phyloP scores from a whole-genome alignment of 2,329 filamentous ascomycete genomes.

The Zymoseptoria tritici region DNA sequence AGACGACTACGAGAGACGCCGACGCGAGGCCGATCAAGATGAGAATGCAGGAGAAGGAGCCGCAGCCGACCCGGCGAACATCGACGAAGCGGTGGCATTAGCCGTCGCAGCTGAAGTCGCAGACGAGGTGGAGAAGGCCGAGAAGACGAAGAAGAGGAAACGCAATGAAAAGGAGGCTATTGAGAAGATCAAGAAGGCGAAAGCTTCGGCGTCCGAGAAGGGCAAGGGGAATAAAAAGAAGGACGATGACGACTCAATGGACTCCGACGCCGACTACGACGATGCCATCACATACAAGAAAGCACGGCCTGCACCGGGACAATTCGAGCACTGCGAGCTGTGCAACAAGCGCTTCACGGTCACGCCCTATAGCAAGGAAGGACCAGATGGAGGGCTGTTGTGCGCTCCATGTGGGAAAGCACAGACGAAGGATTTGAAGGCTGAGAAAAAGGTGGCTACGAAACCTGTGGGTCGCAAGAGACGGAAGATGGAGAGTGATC shows the following conservation, averaged over 20 bases:
- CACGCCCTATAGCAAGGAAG: conserved; percentile 77
- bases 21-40: conserved; percentile 42
- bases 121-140: conserved; percentile 29
- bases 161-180: conserved; percentile 45
- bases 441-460: conserved; percentile 50
- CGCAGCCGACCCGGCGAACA: conserved; percentile 25
- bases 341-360: conserved; percentile 89
- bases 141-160: conserved; percentile 49
- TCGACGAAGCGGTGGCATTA: conserved; percentile 24
- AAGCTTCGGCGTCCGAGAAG: conserved; percentile 39
- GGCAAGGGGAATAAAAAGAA: conserved; percentile 40
- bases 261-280: conserved; percentile 41
- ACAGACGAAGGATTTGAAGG: conserved; percentile 58
- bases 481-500: conserved; percentile 72
- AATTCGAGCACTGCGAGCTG: conserved; percentile 78
- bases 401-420: conserved; percentile 76
- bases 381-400: conserved; percentile 76
- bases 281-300: conserved; percentile 47
- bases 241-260: conserved; percentile 34
- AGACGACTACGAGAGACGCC: conserved; percentile 50
- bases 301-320: conserved; percentile 61
- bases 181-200: conserved; percentile 35
- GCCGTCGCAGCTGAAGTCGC: conserved; percentile 36
- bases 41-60: conserved; percentile 29
- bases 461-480: conserved; percentile 54